phyloP scores from a whole-genome alignment of 306 rosid genomes.

The Sicyos baderoa region DNA sequence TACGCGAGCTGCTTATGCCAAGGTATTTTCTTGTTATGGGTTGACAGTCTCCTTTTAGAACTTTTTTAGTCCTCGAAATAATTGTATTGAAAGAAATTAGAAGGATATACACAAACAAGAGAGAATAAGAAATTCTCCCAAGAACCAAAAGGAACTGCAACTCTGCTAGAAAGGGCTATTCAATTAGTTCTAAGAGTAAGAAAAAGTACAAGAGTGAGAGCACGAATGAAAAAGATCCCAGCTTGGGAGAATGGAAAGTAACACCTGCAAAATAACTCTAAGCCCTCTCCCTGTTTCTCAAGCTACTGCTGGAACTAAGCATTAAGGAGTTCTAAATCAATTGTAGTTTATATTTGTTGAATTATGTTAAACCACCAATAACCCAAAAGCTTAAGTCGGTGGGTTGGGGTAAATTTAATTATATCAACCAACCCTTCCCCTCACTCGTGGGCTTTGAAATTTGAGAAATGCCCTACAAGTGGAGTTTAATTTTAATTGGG shows the following conservation, averaged over 20 bases:
- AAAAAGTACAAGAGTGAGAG: neutral
- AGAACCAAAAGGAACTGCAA: neutral
- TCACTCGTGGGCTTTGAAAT: too few relatives aligned
- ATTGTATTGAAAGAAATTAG: neutral
- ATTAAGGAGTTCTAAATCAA: neutral
- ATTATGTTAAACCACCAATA: too few relatives aligned
- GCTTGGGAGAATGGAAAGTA: neutral
- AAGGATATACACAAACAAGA: neutral
- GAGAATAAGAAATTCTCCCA: constrained; percentile 1
- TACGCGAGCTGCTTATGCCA: constrained; percentile 92
- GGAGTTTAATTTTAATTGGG: too few relatives aligned
- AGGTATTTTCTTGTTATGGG: constrained; percentile 38
- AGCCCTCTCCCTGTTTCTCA: neutral
- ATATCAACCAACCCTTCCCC: too few relatives aligned
- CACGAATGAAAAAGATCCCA: neutral
- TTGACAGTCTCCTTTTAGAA: neutral
- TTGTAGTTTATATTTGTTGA: neutral
- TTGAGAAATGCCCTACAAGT: too few relatives aligned
- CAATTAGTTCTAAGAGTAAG: neutral
- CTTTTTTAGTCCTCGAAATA: neutral
- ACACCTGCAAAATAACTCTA: neutral
- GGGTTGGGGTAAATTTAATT: too few relatives aligned
- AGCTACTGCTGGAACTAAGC: neutral
- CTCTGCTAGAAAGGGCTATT: neutral
- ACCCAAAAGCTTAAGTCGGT: too few relatives aligned